phyloP scores from a whole-genome alignment of 2,329 filamentous ascomycete genomes.

The Arthrobotrys sphaeroides region DNA sequence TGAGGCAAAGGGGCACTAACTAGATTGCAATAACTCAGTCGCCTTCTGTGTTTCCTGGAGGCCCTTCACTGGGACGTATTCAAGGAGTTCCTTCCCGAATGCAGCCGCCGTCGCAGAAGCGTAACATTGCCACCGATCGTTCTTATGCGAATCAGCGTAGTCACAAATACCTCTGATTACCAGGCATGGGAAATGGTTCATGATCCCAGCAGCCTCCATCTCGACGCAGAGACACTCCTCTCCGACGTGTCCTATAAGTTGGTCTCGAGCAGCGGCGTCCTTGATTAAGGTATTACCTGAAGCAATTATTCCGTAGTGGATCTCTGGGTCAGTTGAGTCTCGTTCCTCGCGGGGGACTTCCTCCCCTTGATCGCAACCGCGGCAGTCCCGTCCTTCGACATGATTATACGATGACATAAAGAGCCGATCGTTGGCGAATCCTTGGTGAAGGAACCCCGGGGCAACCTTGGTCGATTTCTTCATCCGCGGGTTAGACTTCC shows the following conservation, averaged over 20 bases:
- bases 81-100: slow-evolving; percentile 56
- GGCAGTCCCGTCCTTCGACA: slow-evolving; percentile 30
- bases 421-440: background rate
- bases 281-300: slow-evolving; percentile 58
- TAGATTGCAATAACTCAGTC: slow-evolving; percentile 3
- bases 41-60: slow-evolving; percentile 14
- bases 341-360: slow-evolving; percentile 15
- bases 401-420: slow-evolving; percentile 16
- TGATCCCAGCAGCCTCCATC: slow-evolving; percentile 53
- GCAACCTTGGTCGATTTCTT: slow-evolving; percentile 18
- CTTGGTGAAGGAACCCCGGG: background rate
- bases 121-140: slow-evolving; percentile 56
- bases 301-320: slow-evolving; percentile 58
- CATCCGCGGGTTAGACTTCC: background rate
- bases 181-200: slow-evolving; percentile 56
- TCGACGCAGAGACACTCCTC: slow-evolving; percentile 44
- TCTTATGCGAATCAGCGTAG: slow-evolving; percentile 58
- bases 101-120: slow-evolving; percentile 55
- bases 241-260: slow-evolving; percentile 13
- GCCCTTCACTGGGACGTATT: slow-evolving; percentile 4
- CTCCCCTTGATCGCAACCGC: slow-evolving; percentile 53
- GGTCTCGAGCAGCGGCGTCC: slow-evolving; percentile 54
- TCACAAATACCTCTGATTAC: slow-evolving; percentile 58
- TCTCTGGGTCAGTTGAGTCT: slow-evolving; percentile 4
- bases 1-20: background rate